Percentiles rank a stretch among this genome's conserved stretches.
These are phyloP conservation scores for Thalassiosira mediterranea DNA, from an alignment of 352 stramenopile genomes.

Conservation along the genomic window DNA sequence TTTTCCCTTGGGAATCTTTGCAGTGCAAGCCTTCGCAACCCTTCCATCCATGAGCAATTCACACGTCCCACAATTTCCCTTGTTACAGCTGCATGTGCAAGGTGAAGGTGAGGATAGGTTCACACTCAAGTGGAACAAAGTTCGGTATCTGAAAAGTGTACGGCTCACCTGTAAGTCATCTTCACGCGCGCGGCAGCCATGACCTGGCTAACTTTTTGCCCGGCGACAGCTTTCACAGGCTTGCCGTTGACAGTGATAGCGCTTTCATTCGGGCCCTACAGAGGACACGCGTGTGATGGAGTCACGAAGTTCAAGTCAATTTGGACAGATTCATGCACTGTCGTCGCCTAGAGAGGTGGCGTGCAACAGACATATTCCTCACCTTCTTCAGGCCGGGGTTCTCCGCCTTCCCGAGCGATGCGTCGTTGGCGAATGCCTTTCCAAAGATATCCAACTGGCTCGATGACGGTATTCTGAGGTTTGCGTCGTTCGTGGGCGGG, in stretches of 20 bases:
- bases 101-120: too few species aligned
- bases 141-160: too few species aligned
- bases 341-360: too few species aligned
- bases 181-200: conserved; percentile 47
- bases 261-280: conserved; percentile 33
- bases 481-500: background rate
- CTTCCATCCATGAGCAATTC: conserved; percentile 59
- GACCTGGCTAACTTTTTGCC: conserved; percentile 64
- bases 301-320: too few species aligned
- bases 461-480: background rate
- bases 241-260: conserved; percentile 66
- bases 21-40: conserved; percentile 57
- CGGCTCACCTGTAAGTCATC: conserved; percentile 63
- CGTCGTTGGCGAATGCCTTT: conserved; percentile 74
- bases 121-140: too few species aligned
- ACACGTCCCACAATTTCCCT: conserved; percentile 67
- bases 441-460: conserved; percentile 63
- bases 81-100: too few species aligned
- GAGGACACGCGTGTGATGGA: too few species aligned
- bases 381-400: conserved; percentile 71
- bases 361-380: too few species aligned
- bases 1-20: conserved; percentile 55
- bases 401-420: conserved; percentile 58
- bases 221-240: conserved; percentile 55
- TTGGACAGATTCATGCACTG: too few species aligned